A percentile compares a stretch with the other conserved stretches of the same genome.
Evolutionary conservation across 208 protist species (phyloP).

Genomic region (Trypanosoma cruzi): DNA sequence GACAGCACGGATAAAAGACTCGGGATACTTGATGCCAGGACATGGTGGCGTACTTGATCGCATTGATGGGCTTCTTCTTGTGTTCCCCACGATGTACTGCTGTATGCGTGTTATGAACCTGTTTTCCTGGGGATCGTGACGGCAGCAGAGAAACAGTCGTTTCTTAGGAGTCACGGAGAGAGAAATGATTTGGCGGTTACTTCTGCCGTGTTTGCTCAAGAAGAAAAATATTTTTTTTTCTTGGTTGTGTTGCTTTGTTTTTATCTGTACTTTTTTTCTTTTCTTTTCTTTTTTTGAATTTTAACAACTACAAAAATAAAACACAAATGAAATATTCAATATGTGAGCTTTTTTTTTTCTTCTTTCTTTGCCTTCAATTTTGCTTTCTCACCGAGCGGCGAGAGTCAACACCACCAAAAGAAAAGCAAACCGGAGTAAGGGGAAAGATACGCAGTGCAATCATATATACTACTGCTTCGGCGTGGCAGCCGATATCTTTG

Average conservation of each 20-base stretch:
- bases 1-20: conserved; percentile 83
- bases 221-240: background rate
- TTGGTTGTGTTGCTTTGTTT: background rate
- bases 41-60: conserved; percentile 92
- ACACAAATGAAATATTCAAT: too few relatives aligned
- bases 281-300: background rate
- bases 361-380: background rate
- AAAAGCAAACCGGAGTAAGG: background rate
- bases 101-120: conserved; percentile 33
- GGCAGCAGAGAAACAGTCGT: background rate
- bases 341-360: background rate
- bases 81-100: conserved; percentile 77
- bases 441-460: background rate
- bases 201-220: background rate
- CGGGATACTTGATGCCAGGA: conserved; percentile 81
- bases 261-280: conserved; percentile 16
- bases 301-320: background rate
- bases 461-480: background rate
- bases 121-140: conserved; percentile 10
- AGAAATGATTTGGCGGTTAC: background rate
- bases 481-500: background rate
- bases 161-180: background rate
- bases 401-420: background rate
- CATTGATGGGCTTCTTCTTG: conserved; percentile 84
- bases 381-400: background rate